Percentiles rank a stretch among this genome's conserved stretches.
phyloP scores from a whole-genome alignment of 2,329 filamentous ascomycete genomes.

The Cladosporium sphaerospermum region DNA sequence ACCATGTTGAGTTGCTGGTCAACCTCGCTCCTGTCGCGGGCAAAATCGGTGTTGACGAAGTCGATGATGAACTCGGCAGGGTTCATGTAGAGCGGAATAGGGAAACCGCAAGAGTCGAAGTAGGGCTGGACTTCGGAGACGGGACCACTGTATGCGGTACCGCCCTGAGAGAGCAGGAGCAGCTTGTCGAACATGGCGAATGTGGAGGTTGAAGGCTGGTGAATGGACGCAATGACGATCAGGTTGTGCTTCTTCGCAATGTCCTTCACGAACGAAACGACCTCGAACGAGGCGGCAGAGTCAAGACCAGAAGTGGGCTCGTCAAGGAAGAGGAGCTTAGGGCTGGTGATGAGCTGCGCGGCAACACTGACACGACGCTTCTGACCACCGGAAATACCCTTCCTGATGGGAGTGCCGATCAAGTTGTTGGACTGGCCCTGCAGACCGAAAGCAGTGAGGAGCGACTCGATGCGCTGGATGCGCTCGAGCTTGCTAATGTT shows the following conservation, averaged over 20 bases:
- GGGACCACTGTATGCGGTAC: conserved; percentile 66
- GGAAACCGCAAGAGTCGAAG: conserved; percentile 55
- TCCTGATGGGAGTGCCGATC: conserved; percentile 74
- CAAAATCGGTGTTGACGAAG: conserved; percentile 71
- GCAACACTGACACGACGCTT: conserved; percentile 76
- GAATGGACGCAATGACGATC: conserved; percentile 75
- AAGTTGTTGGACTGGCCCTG: conserved; percentile 61
- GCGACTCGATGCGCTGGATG: conserved; percentile 55
- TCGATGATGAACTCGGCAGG: conserved; percentile 77
- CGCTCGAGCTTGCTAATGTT: conserved; percentile 53
- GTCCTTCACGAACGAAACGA: conserved; percentile 64
- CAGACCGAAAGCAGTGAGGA: conserved; percentile 69
- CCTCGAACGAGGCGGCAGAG: conserved; percentile 68
- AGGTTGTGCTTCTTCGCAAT: conserved; percentile 64
- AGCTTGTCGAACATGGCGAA: conserved; percentile 78
- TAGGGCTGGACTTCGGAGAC: conserved; percentile 54
- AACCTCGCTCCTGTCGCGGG: conserved; percentile 43
- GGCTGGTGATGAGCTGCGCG: conserved; percentile 72
- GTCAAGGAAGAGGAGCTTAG: conserved; percentile 75
- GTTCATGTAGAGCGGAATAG: conserved; percentile 65
- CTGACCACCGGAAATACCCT: conserved; percentile 79
- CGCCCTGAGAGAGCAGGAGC: conserved; percentile 64
- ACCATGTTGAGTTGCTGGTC: conserved; percentile 48
- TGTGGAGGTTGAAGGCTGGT: conserved; percentile 75
- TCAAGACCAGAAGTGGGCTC: conserved; percentile 81